Percentiles rank a stretch among this genome's conserved stretches.
phyloP scores from a whole-genome alignment of 495 filamentous ascomycete species.

The Hypoxylon lienhwacheense region DNA sequence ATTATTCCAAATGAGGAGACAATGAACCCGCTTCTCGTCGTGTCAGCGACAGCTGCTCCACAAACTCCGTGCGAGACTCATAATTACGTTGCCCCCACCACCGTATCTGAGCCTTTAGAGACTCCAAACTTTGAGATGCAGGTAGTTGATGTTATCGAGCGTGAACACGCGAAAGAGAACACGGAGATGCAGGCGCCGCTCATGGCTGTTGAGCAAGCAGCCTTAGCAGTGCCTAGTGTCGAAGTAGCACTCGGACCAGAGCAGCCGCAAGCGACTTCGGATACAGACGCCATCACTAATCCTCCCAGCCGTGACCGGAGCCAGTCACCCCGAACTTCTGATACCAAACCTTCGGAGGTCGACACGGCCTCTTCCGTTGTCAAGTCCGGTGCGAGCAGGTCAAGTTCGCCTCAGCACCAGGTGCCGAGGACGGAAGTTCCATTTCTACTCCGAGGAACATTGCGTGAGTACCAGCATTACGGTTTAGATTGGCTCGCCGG shows the following conservation, averaged over 20 bases:
- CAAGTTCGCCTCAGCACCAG: conserved; percentile 47
- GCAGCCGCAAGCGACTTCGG: conserved; percentile 34
- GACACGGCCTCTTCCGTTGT: conserved; percentile 67
- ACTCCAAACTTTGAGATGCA: conserved; percentile 29
- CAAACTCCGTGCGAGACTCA: conserved; percentile 15
- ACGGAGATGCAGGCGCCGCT: too few relatives aligned
- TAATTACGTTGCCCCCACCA: conserved; percentile 5
- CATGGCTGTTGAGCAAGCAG: conserved; percentile 25
- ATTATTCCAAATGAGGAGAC: background rate
- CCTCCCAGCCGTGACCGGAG: conserved; percentile 49
- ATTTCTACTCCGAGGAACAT: conserved; percentile 82
- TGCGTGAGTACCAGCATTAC: conserved; percentile 96
- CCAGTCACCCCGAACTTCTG: conserved; percentile 62
- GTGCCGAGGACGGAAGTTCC: conserved; percentile 74
- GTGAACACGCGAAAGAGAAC: conserved; percentile 36
- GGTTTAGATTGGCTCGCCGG: conserved; percentile 96
- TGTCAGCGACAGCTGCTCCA: background rate
- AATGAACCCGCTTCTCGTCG: background rate
- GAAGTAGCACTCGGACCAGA: conserved; percentile 31
- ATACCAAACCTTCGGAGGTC: conserved; percentile 67
- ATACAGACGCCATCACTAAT: conserved; percentile 44
- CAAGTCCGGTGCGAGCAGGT: conserved; percentile 46
- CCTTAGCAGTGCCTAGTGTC: conserved; percentile 19
- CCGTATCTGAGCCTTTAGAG: conserved; percentile 21
- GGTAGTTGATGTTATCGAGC: conserved; percentile 38